Conservation (phyloP, 1,139 yeast species). For the Pichia sp. region DNA sequence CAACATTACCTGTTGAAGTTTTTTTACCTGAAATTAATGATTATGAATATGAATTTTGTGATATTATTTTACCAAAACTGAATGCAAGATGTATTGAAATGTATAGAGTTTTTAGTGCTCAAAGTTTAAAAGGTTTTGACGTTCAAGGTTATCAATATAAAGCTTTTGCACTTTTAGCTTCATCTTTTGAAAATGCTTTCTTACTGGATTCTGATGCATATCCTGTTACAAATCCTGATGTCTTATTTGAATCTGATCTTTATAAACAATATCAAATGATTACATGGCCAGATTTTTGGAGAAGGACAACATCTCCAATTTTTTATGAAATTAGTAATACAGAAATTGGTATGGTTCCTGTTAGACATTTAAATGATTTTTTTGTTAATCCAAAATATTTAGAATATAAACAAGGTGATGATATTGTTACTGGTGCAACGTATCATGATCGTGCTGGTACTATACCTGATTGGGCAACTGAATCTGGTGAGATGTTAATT, state of each 20-base stretch:
- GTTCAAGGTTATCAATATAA: slow-evolving; percentile 50
- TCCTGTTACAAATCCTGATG: slow-evolving; percentile 48
- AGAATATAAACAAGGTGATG: slow-evolving; percentile 18
- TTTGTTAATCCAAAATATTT: slow-evolving; percentile 22
- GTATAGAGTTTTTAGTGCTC: slow-evolving; percentile 34
- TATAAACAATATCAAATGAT: slow-evolving; percentile 28
- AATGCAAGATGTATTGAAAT: slow-evolving; percentile 43
- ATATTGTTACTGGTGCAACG: slow-evolving; percentile 18
- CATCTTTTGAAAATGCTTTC: slow-evolving; percentile 46
- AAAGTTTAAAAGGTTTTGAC: slow-evolving; percentile 29
- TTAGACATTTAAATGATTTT: slow-evolving; percentile 26
- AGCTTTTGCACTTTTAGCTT: slow-evolving; percentile 47
- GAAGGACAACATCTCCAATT: slow-evolving; percentile 51
- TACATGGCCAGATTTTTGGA: slow-evolving; percentile 68
- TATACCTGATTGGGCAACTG: slow-evolving; percentile 55
- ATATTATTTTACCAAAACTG: slow-evolving; percentile 38
- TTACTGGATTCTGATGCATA: slow-evolving; percentile 52
- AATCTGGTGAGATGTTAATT: slow-evolving; percentile 53
- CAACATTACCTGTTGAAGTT: slow-evolving; percentile 67
- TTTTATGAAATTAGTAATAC: slow-evolving; percentile 49
- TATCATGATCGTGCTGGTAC: slow-evolving; percentile 51
- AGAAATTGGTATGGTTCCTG: slow-evolving; percentile 31
- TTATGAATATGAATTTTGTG: slow-evolving; percentile 43
- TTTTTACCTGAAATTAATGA: slow-evolving; percentile 44
- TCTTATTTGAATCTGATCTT: slow-evolving; percentile 38